These are phyloP conservation scores for Dichotomocladium elegans DNA, from an alignment of 371 early-diverging fungal genomes.

Conservation along the genomic window DNA sequence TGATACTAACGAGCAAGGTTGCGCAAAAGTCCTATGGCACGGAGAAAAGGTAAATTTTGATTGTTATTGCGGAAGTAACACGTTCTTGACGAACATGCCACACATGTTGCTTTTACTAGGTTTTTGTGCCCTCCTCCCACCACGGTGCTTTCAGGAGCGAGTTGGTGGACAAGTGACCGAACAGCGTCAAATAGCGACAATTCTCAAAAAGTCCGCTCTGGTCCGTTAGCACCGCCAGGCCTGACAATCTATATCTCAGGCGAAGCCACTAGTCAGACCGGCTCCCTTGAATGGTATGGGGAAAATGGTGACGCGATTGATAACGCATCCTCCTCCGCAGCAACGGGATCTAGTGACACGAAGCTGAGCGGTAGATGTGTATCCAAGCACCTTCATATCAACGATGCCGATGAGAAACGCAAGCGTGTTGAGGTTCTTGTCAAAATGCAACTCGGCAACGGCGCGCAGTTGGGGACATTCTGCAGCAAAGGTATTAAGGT, in stretches of 20 bases:
- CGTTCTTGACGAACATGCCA: constrained; percentile 1
- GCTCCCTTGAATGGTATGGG: constrained; percentile 24
- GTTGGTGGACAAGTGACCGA: constrained; percentile 44
- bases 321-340: constrained; percentile 4
- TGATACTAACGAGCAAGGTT: constrained; percentile 69
- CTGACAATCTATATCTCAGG: constrained; percentile 28
- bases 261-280: constrained; percentile 22
- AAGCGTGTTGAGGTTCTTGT: constrained; percentile 72
- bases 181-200: background rate
- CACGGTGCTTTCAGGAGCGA: constrained; percentile 56
- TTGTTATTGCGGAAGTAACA: background rate
- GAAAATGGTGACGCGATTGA: constrained; percentile 15
- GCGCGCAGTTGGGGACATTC: constrained; percentile 60
- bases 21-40: constrained; percentile 77
- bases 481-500: constrained; percentile 76
- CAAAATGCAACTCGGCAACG: constrained; percentile 61
- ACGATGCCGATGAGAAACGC: constrained; percentile 79
- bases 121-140: constrained; percentile 73
- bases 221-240: constrained; percentile 12
- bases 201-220: no score
- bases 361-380: constrained; percentile 64
- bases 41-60: constrained; percentile 52
- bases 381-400: constrained; percentile 79
- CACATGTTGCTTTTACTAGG: no score
- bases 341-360: constrained; percentile 21